These are phyloP conservation scores for Mucor indicus DNA, from an alignment of 371 early-diverging fungal species.

Conservation along the genomic window DNA sequence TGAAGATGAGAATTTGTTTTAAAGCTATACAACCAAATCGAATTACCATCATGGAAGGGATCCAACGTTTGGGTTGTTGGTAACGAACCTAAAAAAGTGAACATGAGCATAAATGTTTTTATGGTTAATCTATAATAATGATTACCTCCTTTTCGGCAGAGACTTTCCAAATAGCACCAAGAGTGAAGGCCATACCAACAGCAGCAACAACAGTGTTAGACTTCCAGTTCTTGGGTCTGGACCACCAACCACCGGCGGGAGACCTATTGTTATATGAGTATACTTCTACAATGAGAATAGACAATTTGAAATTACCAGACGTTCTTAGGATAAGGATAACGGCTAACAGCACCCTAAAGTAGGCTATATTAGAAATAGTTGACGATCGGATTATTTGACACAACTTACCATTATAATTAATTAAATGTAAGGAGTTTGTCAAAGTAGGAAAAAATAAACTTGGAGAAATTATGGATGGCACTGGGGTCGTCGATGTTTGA, in stretches of 20 bases:
- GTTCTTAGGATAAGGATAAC: conserved; percentile 53
- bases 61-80: conserved; percentile 74
- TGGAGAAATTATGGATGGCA: too few species aligned
- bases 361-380: too few species aligned
- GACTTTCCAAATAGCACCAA: conserved; percentile 69
- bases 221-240: conserved; percentile 78
- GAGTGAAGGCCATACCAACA: conserved; percentile 59
- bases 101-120: neutral
- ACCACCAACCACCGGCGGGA: conserved; percentile 90
- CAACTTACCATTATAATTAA: too few species aligned
- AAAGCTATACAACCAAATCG: neutral
- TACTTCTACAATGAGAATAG: neutral
- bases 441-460: too few species aligned
- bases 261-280: conserved; percentile 53
- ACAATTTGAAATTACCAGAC: conserved; percentile 34
- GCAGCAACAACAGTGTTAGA: conserved; percentile 76
- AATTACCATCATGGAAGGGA: conserved; percentile 76
- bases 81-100: conserved; percentile 43
- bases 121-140: neutral
- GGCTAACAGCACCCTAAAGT: conserved; percentile 46
- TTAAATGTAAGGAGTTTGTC: too few species aligned
- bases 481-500: too few species aligned
- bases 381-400: too few species aligned
- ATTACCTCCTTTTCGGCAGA: conserved; percentile 82
- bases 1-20: neutral